Base-by-base conservation (phyloP, 805 yeast genomes). In the Saturnispora silvae region DNA sequence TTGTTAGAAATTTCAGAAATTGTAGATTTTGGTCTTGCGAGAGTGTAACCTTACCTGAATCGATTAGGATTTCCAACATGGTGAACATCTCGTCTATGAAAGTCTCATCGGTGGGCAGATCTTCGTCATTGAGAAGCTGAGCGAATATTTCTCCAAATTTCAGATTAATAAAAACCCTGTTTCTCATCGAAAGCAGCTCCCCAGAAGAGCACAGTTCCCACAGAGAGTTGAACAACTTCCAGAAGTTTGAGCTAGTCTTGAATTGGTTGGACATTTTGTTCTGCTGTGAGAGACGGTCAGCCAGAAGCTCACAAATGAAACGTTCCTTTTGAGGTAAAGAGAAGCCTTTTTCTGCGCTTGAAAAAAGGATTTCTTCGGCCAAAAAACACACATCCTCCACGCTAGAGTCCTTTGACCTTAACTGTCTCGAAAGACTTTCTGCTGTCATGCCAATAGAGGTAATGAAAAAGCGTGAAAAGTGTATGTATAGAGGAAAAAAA, bases 291-390 rank as follows among this genome's bases (percentile, higher is more conserved):
- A 80, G 53, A 38, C 86, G 61, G 49, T 78, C 84, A 35, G 72
- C 63, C 1, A 80, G 42, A 24, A 81, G 59, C 33, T 76, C 82
- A 34, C 78, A 61, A 3, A 78, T 57, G 44, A 81, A 81, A 1
- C 56, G 49, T 18, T 67, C 65, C 37, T 60, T 60, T 40, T 75
- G 70, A 7, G 86, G 87, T 11, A 81, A 63, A 38, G 61, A 65
- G 2, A 72, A 60, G 1, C 52, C 38, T 15, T 52, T 33, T 4
- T 42, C 57, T 20, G 53, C 11, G 11, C 15, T 6, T n/a, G n/a
- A n/a, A n/a, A n/a, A n/a, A n/a, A 37, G 61, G 16, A 71, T 50
- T 22, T 65, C 56, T 26, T 47, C 48, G 30, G 40, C 46, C 5
- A 61, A 60, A 30, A 53, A 57, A 11, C 64, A 56, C 16, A 78